Evolutionary conservation across 2,329 filamentous ascomycete genomes (phyloP), one percentile per base, ranked within the genome.

Genomic region (Kalmusia sp.): DNA sequence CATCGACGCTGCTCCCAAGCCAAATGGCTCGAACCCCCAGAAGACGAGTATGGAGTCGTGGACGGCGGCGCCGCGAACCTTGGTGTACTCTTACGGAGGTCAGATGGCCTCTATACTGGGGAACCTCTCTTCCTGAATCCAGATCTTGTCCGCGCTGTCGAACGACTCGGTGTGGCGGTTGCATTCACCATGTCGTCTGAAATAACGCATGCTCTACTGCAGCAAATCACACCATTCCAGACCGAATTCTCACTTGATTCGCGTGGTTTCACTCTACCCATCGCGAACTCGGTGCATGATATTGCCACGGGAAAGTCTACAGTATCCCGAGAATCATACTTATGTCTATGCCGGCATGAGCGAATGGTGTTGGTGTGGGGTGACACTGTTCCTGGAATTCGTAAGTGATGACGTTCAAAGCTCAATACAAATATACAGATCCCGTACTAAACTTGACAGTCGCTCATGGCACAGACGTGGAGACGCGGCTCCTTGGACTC

Each of bases 341-440:
- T 89, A 4, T 90, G 90, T n/a, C 92, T 93, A 67, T 83, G 92
- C 43, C 87, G 87, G 2, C 85, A 84, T 0, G 88, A 91, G 58
- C 84, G 84, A 3, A 77, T 92, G 11, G 78, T 93, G 1, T 79
- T 93, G 2, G 89, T 92, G 1, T 93, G 90, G 90, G 90, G 92
- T 56, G 90, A 93, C 62, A 88, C 92, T 49, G 84, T 89, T 1
- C 78, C 87, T 46, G 87, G 91, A 64, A 78, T 93, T 7, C 80
- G 43, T 46, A 34, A 35, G 43, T 35, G 6, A 14, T 15, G 4
- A 14, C 17, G 4, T 38, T 12, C 3, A 2, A 33, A 7, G 7
- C 19, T 4, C 2, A 5, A 27, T 2, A 22, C 5, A 24, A 15
- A 14, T 22, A 5, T 14, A 31, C n/a, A 22, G 19, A 24, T 1